Evolutionary conservation across 192 early-diverging fungal species (phyloP).

Genomic region (Backusella psychrophila): DNA sequence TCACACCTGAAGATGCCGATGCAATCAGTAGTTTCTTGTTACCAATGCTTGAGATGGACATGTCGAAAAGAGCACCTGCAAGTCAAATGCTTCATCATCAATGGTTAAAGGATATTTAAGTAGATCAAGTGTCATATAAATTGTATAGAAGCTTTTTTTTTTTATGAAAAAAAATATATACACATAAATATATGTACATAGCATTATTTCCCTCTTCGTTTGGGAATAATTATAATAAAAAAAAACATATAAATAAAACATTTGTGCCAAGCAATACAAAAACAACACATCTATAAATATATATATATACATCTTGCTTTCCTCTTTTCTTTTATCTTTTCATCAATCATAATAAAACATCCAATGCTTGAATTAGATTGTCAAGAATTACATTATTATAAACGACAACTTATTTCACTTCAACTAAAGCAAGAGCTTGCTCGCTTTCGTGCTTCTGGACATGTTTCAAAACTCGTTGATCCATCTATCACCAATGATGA

Average conservation of each 20-base stretch:
- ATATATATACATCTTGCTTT: background rate
- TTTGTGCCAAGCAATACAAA: background rate
- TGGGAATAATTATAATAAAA: background rate
- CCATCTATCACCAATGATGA: constrained; percentile 17
- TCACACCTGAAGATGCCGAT: constrained; percentile 65
- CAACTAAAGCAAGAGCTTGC: constrained; percentile 47
- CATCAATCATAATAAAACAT: background rate
- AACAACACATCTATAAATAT: background rate
- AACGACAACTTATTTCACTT: constrained; percentile 45
- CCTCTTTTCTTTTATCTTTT: background rate
- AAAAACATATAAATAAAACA: background rate
- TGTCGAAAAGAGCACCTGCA: constrained; percentile 21
- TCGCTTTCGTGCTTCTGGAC: constrained; percentile 13
- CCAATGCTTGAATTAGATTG: constrained; percentile 6
- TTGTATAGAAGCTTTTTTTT: background rate
- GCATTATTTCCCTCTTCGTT: background rate
- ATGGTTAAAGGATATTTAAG: constrained; percentile 21
- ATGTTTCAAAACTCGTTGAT: constrained; percentile 25
- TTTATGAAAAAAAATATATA: background rate
- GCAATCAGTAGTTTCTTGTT: constrained; percentile 73
- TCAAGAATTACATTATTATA: constrained; percentile 54
- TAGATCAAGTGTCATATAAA: constrained; percentile 9
- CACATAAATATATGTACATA: background rate
- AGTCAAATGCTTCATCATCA: constrained; percentile 20
- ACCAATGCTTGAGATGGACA: constrained; percentile 67